phyloP scores from a whole-genome alignment of 345 rosid species.

The Euphorbia pulcherrima region DNA sequence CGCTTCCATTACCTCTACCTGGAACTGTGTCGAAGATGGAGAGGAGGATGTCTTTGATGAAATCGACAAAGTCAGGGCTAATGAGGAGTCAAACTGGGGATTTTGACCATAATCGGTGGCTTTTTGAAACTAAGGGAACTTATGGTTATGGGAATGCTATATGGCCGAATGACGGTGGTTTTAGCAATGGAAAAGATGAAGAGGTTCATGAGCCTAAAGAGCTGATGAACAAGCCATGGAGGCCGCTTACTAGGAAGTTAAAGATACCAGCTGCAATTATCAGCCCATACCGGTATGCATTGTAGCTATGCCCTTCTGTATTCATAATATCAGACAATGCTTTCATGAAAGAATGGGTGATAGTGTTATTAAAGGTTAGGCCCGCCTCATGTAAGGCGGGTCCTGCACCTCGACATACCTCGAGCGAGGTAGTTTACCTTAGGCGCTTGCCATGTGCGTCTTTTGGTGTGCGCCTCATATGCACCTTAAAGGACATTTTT shows the following conservation, averaged over 20 bases:
- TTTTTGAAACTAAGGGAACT: constrained; percentile 84
- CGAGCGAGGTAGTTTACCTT: too few species aligned
- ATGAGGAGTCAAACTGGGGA: constrained; percentile 97
- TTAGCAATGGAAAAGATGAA: constrained; percentile 46
- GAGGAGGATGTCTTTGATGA: constrained; percentile 90
- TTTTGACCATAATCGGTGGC: constrained; percentile 91
- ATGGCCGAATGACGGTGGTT: constrained; percentile 88
- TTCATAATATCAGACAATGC: neutral
- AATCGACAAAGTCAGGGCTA: constrained; percentile 70
- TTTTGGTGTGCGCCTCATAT: too few species aligned
- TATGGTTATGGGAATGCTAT: constrained; percentile 97
- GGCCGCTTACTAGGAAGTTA: constrained; percentile 87
- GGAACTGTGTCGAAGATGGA: constrained; percentile 74
- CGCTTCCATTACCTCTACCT: constrained; percentile 60
- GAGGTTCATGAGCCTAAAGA: constrained; percentile 60
- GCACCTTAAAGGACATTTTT: too few species aligned
- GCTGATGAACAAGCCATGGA: constrained; percentile 88
- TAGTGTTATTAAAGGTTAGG: too few species aligned
- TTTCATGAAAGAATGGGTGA: too few species aligned
- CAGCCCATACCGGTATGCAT: constrained; percentile 80
- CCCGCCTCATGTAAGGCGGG: too few species aligned
- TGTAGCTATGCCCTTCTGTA: neutral
- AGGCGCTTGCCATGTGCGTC: too few species aligned
- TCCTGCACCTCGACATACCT: too few species aligned
- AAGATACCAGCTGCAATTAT: constrained; percentile 90